Evolutionary conservation across 2,329 filamentous ascomycete species (phyloP).

Genomic region (Pseudogymnoascus sp.): DNA sequence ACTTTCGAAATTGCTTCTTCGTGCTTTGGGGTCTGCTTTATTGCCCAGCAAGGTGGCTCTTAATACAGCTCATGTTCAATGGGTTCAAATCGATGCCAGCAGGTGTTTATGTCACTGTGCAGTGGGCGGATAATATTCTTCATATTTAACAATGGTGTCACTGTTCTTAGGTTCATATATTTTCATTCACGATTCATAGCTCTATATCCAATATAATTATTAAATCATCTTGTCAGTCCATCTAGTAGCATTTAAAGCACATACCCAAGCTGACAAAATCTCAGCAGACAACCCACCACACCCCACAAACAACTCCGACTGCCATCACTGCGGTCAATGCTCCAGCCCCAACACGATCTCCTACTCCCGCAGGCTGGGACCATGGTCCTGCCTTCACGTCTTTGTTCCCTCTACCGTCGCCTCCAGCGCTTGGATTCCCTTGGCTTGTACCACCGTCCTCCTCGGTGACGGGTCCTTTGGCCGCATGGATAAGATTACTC

Average conservation of each 20-base stretch:
- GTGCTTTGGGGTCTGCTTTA: not conserved
- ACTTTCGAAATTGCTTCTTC: not conserved
- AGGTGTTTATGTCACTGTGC: not conserved
- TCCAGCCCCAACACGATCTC: conserved; percentile 60
- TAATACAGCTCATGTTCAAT: not conserved
- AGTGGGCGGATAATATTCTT: not conserved
- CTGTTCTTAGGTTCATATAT: not conserved
- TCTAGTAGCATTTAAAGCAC: not conserved
- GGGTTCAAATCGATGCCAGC: not conserved
- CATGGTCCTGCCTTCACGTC: not conserved
- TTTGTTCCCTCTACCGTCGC: not conserved
- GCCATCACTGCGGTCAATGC: conserved; percentile 52
- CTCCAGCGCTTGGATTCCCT: conserved; percentile 28
- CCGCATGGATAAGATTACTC: conserved; percentile 45
- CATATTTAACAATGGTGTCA: not conserved
- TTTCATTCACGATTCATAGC: not conserved
- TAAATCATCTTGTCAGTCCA: not conserved
- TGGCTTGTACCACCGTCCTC: conserved; percentile 51
- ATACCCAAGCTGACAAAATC: not conserved
- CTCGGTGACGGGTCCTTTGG: conserved; percentile 37
- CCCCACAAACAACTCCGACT: conserved; percentile 45
- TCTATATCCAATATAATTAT: not conserved
- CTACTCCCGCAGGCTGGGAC: conserved; percentile 31
- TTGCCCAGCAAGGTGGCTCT: not conserved
- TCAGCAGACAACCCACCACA: conserved; percentile 42